phyloP scores from a whole-genome alignment of 495 filamentous ascomycete species.

The Chlorociboria aeruginascens region DNA sequence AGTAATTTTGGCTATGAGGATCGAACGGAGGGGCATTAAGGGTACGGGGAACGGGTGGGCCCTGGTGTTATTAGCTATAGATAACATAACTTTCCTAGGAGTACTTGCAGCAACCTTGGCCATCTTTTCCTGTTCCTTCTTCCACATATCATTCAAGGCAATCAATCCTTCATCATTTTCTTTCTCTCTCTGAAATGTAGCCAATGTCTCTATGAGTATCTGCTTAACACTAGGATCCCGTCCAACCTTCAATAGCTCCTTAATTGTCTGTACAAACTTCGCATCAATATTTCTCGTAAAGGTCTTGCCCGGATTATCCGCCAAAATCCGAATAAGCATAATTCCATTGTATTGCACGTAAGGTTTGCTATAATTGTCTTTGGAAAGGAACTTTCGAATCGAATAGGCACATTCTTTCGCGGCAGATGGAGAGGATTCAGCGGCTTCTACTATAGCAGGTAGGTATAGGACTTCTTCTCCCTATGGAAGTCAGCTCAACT shows the following conservation, averaged over 20 bases:
- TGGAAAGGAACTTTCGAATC: slow-evolving; percentile 71
- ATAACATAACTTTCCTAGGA: background rate
- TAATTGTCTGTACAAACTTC: slow-evolving; percentile 65
- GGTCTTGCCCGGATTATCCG: slow-evolving; percentile 79
- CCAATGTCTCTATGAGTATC: slow-evolving; percentile 76
- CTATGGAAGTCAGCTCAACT: slow-evolving; percentile 22
- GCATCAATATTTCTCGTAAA: slow-evolving; percentile 80
- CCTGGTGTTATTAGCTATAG: slow-evolving; percentile 3
- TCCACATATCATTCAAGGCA: slow-evolving; percentile 70
- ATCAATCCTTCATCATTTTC: slow-evolving; percentile 59
- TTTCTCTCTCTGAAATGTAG: slow-evolving; percentile 56
- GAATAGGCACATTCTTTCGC: slow-evolving; percentile 63
- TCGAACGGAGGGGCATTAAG: slow-evolving; percentile 15
- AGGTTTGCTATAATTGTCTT: slow-evolving; percentile 47
- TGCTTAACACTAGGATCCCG: slow-evolving; percentile 68
- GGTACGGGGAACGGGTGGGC: slow-evolving; percentile 2
- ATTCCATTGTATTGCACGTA: slow-evolving; percentile 88
- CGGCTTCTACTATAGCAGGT: slow-evolving; percentile 87
- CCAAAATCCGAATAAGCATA: slow-evolving; percentile 88
- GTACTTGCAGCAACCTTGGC: slow-evolving; percentile 21
- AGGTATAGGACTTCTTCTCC: slow-evolving; percentile 87
- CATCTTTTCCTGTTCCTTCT: slow-evolving; percentile 64
- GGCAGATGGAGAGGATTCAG: slow-evolving; percentile 81
- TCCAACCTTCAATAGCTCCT: slow-evolving; percentile 61
- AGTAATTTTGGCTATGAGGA: slow-evolving; percentile 16